Evolutionary conservation across 108 stramenopile species (phyloP), one percentile per base, ranked within the genome.

Genomic region (Schizochytrium sp.): DNA sequence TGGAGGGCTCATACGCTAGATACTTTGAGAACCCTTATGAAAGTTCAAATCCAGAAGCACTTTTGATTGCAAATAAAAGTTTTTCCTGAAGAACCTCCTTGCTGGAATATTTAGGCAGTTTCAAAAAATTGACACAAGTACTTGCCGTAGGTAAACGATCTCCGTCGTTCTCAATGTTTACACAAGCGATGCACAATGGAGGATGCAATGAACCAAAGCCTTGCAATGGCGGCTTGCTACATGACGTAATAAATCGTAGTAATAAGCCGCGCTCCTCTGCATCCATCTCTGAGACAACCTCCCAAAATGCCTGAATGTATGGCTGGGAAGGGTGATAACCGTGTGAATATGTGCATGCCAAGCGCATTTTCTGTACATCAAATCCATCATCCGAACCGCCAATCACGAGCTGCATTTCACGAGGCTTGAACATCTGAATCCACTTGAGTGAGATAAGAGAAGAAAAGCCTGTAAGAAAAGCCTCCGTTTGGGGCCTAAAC

Each of bases 121-220:
- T 99, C 58, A 99, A 92, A 64, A 98, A 91, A 90, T 99, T 99
- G 96, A 99, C 97, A 88, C 99, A 99, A 10, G 99, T 99, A 7
- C 95, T 92, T 57, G 94, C 92, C 2, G 97, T 97, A 10, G 98
- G 98, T 1, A 99, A 93, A n/a, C 95, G 91, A 42, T 92, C 93
- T 40, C 87, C 88, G 73, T 96, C 93, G 56, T 89, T 88, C 10
- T 88, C 4, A 55, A 88, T 72, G 5, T 95, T 95, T 56, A 97
- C 97, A 88, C 97, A 95, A 53, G 98, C 97, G 17, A 99, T 93
- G 87, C 96, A 96, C 53, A 98, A 95, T 2, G 93, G 91, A 3
- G 99, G 99, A 56, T 94, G 93, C 72, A 99, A 93, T 5, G 93
- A 90, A 50, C 91, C 72, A 92, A 99, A 99, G 15, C 99, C 99